Evolutionary conservation across 352 stramenopile genomes (phyloP), one percentile per base, ranked within the genome.

Genomic region (Pythium sp.): DNA sequence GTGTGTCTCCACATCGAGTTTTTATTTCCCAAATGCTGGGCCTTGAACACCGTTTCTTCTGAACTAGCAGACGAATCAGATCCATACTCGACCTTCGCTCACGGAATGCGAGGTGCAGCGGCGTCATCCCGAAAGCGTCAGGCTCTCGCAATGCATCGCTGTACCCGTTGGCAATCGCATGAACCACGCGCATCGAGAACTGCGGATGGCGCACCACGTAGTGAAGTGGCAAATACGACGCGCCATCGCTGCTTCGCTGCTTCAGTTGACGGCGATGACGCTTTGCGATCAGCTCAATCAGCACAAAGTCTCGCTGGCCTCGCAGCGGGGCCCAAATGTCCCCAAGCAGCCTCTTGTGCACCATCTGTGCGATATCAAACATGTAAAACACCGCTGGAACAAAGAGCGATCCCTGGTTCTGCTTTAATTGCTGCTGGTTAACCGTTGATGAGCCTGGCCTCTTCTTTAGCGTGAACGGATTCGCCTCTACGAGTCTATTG

Each of bases 61-160:
- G 15, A 14, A 38, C 28, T 18, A 90, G 68, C 1, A 87, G 54
- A 14, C 68, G 12, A 0, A 85, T 5, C 20, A 89, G 8, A 22
- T 72, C 57, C 0, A 74, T 18, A 15, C 26, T 70, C 0, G 67
- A 63, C 14, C 74, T 72, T 20, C 73, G 68, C 47, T 85, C 78
- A 8, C 80, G 82, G 8, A 90, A 76, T 9, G 77, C 81, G 2
- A 91, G 67, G 58, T 93, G 85, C 43, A 91, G 57, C 14, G 85
- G 85, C 12, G 80, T 90, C 68, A 89, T 85, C 7, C 80, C 82
- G 61, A 82, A 86, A 20, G 73, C 75, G 65, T 93, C 84, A 4
- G 34, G 55, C 9, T 72, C 62, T n/a, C 22, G 20, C 36, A 88
- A 66, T 6, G 80, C 85, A 4, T 89, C 78, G 0, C 54, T 63